Conservation (phyloP, 371 early-diverging fungal genomes). For the Mortierella sp. region DNA sequence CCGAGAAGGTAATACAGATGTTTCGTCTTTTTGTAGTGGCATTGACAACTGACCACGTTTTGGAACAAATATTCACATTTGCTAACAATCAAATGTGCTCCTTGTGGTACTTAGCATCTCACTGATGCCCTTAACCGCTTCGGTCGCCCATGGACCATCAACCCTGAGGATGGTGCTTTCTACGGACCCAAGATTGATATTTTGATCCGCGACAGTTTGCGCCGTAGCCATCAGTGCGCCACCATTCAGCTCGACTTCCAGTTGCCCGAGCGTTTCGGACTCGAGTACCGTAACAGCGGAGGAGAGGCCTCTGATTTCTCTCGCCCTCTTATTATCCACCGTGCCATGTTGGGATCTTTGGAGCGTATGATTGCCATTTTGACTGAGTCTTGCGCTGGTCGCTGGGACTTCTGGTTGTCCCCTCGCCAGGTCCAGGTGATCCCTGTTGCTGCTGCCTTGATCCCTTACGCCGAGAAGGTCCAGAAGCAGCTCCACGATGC, state of each 20-base stretch:
- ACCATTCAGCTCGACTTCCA: constrained; percentile 99
- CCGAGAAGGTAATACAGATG: constrained; percentile 78
- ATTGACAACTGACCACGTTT: neutral
- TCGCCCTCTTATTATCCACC: constrained; percentile 99
- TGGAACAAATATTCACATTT: too few relatives aligned
- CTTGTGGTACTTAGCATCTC: constrained; percentile 60
- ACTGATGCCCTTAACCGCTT: constrained; percentile 84
- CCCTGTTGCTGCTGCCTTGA: constrained; percentile 79
- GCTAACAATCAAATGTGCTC: neutral
- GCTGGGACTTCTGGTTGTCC: constrained; percentile 99
- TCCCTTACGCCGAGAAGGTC: constrained; percentile 77
- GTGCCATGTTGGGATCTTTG: constrained; percentile 98
- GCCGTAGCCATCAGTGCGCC: constrained; percentile 97
- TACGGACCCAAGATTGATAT: constrained; percentile 99
- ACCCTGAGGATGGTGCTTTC: constrained; percentile 99
- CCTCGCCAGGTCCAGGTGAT: constrained; percentile 97
- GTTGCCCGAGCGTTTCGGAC: constrained; percentile 93
- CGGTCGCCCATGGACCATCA: constrained; percentile 89
- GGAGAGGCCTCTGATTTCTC: constrained; percentile 66
- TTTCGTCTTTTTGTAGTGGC: neutral
- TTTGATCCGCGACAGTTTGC: constrained; percentile 94
- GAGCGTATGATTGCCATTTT: constrained; percentile 99
- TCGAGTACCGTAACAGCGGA: constrained; percentile 86
- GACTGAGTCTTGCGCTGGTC: constrained; percentile 96
- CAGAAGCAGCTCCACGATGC: constrained; percentile 70